These are phyloP conservation scores for Fusarium sambucinum DNA, from an alignment of 2,329 filamentous ascomycete species.

Conservation along the genomic window DNA sequence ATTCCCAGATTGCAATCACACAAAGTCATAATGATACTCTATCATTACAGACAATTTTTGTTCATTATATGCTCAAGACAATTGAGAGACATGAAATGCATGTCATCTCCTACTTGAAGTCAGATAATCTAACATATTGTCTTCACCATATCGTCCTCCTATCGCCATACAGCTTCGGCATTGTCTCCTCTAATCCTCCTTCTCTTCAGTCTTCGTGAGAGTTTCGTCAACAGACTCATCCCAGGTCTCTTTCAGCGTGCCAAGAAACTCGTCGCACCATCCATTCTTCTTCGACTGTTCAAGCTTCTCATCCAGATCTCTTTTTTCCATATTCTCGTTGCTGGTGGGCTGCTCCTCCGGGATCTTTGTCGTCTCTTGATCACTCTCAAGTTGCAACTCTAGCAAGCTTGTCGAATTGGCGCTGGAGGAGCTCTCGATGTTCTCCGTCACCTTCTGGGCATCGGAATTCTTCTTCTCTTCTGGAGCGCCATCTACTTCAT, in stretches of 20 bases:
- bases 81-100: neutral
- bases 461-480: neutral
- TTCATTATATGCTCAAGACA: neutral
- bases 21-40: neutral
- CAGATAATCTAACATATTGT: neutral
- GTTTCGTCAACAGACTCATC: neutral
- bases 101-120: neutral
- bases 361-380: neutral
- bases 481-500: neutral
- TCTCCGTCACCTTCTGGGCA: neutral
- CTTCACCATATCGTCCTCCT: neutral
- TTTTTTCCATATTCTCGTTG: neutral
- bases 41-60: neutral
- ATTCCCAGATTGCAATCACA: constrained; percentile 20
- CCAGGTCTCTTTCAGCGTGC: neutral
- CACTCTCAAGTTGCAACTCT: neutral
- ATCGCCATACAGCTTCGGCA: neutral
- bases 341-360: neutral
- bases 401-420: neutral
- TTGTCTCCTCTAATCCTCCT: neutral
- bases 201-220: neutral
- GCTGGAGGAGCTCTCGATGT: neutral
- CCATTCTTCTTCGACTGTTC: constrained; percentile 18
- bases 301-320: constrained; percentile 14
- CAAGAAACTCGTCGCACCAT: constrained; percentile 26